Percentiles rank a stretch among this genome's conserved stretches.
Evolutionary conservation across 1,284 basidiomycete species (phyloP).

Genomic region (Microbotryum scabiosae): DNA sequence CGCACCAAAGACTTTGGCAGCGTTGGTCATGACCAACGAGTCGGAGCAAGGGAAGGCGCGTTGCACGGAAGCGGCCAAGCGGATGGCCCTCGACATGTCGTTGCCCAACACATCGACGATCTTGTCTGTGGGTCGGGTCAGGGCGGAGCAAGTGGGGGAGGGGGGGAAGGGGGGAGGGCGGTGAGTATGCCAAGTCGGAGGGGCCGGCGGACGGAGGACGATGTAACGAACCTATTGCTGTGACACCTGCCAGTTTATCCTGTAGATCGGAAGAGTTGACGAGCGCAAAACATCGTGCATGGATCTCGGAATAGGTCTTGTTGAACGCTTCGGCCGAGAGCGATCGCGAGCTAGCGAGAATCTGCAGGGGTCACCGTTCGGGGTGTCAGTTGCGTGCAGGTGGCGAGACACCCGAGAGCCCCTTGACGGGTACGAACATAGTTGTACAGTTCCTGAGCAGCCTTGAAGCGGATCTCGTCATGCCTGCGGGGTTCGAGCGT

Average conservation of each 20-base stretch:
- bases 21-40: constrained; percentile 37
- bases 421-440: neutral
- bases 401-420: neutral
- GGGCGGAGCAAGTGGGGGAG: neutral
- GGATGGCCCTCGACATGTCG: constrained; percentile 36
- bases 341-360: constrained; percentile 27
- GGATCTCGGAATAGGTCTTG: constrained; percentile 30
- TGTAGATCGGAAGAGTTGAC: constrained; percentile 34
- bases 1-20: constrained; percentile 36
- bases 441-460: constrained; percentile 23
- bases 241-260: constrained; percentile 36
- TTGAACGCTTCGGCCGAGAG: constrained; percentile 32
- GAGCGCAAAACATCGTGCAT: constrained; percentile 30
- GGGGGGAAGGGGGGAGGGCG: neutral
- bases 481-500: neutral
- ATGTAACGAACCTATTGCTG: constrained; percentile 30
- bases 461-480: constrained; percentile 22
- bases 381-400: neutral
- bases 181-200: neutral
- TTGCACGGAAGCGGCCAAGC: constrained; percentile 35
- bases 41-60: constrained; percentile 37
- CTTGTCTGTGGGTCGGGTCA: constrained; percentile 15
- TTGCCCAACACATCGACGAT: constrained; percentile 33
- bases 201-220: neutral
- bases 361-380: neutral